phyloP scores from a whole-genome alignment of 1,139 yeast genomes.

The Pneumocystis canis region DNA sequence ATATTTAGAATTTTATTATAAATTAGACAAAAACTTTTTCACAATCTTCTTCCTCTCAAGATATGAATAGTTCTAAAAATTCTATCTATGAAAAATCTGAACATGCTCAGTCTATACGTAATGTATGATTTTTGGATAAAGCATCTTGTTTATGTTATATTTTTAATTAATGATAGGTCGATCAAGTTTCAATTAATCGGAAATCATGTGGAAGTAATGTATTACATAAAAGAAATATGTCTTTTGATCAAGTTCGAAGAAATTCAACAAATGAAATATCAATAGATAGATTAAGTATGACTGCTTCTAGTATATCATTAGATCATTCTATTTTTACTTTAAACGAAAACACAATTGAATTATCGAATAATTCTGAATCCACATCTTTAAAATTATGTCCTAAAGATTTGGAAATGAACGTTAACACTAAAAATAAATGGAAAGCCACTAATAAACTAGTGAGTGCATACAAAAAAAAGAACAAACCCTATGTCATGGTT shows the following conservation, averaged over 20 bases:
- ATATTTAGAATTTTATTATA: neutral
- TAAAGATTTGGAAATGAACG: neutral
- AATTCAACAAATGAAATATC: neutral
- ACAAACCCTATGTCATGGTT: neutral
- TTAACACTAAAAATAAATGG: neutral
- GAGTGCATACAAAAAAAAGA: neutral
- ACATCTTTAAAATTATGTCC: neutral
- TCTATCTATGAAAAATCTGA: neutral
- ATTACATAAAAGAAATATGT: neutral
- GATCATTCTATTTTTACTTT: neutral
- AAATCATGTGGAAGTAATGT: neutral
- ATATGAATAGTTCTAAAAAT: neutral
- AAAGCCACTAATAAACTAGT: neutral
- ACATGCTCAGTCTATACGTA: neutral
- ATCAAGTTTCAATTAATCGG: neutral
- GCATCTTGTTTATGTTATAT: neutral
- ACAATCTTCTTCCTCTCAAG: neutral
- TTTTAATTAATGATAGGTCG: neutral
- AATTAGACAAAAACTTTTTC: neutral
- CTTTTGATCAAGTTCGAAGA: neutral
- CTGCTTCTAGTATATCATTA: neutral
- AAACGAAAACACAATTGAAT: neutral
- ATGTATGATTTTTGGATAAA: neutral
- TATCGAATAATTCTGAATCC: neutral
- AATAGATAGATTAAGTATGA: neutral